Percentiles rank a stretch among this genome's conserved stretches.
These are phyloP conservation scores for Quercus dentata DNA, from an alignment of 306 rosid genomes.

Conservation along the genomic window DNA sequence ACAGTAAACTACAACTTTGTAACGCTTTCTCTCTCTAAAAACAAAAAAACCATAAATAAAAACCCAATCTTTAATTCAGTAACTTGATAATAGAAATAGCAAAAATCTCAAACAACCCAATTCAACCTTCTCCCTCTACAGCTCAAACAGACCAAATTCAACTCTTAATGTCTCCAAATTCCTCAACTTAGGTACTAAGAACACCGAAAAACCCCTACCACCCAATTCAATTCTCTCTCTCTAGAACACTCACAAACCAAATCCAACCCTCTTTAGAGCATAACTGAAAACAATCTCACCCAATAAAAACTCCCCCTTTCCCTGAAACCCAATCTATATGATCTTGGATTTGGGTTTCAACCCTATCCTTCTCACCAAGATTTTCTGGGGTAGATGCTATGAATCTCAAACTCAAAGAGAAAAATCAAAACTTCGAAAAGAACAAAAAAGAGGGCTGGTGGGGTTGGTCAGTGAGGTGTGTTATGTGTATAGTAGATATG, in stretches of 20 bases:
- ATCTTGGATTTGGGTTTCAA: not conserved
- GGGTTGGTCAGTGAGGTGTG: not conserved
- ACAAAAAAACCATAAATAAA: constrained; percentile 16
- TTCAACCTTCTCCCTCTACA: constrained; percentile 15
- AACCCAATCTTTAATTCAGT: not conserved
- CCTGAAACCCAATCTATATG: not conserved
- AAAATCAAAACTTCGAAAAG: not conserved
- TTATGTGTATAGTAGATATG: not conserved
- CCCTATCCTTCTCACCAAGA: not conserved
- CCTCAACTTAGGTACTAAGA: not conserved
- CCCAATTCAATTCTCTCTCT: not conserved
- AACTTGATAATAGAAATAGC: not conserved
- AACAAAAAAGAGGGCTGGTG: not conserved
- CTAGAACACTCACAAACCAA: not conserved
- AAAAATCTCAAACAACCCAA: constrained; percentile 13
- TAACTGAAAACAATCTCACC: not conserved
- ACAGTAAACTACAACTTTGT: not conserved
- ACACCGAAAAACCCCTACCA: not conserved
- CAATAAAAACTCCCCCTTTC: not conserved
- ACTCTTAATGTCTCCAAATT: not conserved
- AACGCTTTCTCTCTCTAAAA: not conserved
- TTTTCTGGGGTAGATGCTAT: not conserved
- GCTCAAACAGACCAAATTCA: constrained; percentile 11
- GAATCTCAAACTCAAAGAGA: not conserved
- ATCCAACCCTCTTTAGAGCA: not conserved